phyloP scores from a whole-genome alignment of 768 basidiomycete species.

The Boletus reticuloceps region DNA sequence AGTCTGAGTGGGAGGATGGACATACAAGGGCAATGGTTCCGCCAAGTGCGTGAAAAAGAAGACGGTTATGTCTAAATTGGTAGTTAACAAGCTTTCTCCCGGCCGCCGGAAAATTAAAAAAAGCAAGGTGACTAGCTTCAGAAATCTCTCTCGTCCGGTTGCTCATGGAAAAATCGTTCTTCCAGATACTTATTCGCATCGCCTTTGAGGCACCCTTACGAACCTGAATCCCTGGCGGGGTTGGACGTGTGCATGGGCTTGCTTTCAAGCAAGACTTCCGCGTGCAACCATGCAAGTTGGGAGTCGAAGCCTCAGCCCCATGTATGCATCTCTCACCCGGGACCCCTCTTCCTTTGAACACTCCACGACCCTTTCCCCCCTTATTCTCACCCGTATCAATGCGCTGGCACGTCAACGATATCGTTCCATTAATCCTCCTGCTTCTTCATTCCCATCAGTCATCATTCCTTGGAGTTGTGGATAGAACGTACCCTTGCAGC shows the following conservation, averaged over 20 bases:
- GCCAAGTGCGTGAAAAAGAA: not conserved
- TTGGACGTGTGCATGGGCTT: too few species aligned
- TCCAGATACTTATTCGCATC: not conserved
- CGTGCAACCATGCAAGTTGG: not conserved
- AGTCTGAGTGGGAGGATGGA: not conserved
- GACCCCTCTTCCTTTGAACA: too few species aligned
- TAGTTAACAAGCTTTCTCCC: slow-evolving; percentile 3
- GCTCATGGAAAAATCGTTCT: not conserved
- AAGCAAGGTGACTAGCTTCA: not conserved
- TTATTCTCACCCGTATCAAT: not conserved
- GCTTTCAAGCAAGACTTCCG: too few species aligned
- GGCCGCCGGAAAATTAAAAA: not conserved
- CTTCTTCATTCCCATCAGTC: not conserved
- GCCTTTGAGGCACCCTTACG: not conserved
- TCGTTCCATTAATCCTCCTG: not conserved
- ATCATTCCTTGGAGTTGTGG: too few species aligned
- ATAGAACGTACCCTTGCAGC: not conserved
- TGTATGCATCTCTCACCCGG: too few species aligned
- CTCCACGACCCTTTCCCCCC: too few species aligned
- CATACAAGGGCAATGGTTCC: not conserved
- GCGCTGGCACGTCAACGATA: too few species aligned
- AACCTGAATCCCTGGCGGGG: too few species aligned
- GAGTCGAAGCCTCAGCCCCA: too few species aligned
- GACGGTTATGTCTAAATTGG: slow-evolving; percentile 8
- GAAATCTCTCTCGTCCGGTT: not conserved